phyloP scores from a whole-genome alignment of 2,329 filamentous ascomycete genomes.

The Chaetomium sp. region DNA sequence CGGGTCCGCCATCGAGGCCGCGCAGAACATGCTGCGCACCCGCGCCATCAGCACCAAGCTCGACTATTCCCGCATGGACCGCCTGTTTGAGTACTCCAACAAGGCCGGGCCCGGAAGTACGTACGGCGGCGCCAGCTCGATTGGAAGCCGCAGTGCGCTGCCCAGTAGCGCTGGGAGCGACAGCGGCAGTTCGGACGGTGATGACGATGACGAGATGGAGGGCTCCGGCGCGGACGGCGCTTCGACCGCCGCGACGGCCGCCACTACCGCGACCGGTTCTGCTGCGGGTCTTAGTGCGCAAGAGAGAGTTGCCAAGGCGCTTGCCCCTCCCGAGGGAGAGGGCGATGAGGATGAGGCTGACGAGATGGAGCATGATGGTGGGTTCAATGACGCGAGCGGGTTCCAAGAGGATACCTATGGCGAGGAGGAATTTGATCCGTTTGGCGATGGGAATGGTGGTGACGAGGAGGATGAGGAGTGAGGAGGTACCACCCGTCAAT shows the following conservation, averaged over 20 bases:
- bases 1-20: slow-evolving; percentile 62
- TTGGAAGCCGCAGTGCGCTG: slow-evolving; percentile 16
- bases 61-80: slow-evolving; percentile 60
- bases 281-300: not conserved
- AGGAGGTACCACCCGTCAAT: not conserved
- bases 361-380: slow-evolving; percentile 13
- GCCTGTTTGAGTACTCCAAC: slow-evolving; percentile 45
- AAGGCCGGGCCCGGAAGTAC: slow-evolving; percentile 43
- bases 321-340: slow-evolving; percentile 8
- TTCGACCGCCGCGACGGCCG: not conserved
- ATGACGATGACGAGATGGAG: not conserved
- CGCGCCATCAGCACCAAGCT: slow-evolving; percentile 67
- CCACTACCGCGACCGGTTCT: not conserved
- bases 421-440: slow-evolving; percentile 21
- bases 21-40: slow-evolving; percentile 60
- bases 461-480: slow-evolving; percentile 15
- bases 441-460: slow-evolving; percentile 16
- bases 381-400: slow-evolving; percentile 10
- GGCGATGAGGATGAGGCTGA: slow-evolving; percentile 13
- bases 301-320: slow-evolving; percentile 4
- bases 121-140: slow-evolving; percentile 30
- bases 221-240: not conserved
- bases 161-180: slow-evolving; percentile 30
- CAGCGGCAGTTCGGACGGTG: slow-evolving; percentile 28
- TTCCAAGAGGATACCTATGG: slow-evolving; percentile 17